Evolutionary conservation across 108 stramenopile species (phyloP).

Genomic region (Skeletonema menzelii): DNA sequence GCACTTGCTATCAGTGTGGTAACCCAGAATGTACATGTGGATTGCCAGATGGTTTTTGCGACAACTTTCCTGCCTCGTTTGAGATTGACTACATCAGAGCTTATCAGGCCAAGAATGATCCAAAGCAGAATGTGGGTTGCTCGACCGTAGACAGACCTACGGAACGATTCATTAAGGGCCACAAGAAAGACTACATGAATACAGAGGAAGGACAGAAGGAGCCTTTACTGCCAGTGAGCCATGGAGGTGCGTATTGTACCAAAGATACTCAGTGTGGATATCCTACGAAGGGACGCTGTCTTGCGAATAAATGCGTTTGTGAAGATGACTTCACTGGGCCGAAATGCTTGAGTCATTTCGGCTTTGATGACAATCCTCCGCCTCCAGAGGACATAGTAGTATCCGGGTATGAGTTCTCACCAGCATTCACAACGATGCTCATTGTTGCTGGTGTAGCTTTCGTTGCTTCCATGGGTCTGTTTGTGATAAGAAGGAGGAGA

Average conservation of each 20-base stretch:
- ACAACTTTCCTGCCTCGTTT: slow-evolving; percentile 87
- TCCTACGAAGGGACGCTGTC: slow-evolving; percentile 49
- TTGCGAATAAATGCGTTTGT: slow-evolving; percentile 57
- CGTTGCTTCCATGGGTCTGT: slow-evolving; percentile 23
- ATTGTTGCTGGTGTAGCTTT: slow-evolving; percentile 30
- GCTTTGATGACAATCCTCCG: slow-evolving; percentile 55
- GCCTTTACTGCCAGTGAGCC: slow-evolving; percentile 59
- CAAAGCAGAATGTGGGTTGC: slow-evolving; percentile 79
- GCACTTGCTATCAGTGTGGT: slow-evolving; percentile 84
- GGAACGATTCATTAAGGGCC: slow-evolving; percentile 81
- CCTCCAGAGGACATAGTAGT: slow-evolving; percentile 18
- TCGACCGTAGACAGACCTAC: slow-evolving; percentile 82
- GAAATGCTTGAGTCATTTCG: slow-evolving; percentile 68
- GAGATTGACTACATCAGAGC: slow-evolving; percentile 90
- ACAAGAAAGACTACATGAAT: slow-evolving; percentile 76
- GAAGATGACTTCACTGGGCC: slow-evolving; percentile 66
- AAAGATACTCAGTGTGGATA: slow-evolving; percentile 57
- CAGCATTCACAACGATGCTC: slow-evolving; percentile 21
- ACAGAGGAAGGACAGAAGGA: slow-evolving; percentile 54
- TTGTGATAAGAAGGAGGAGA: slow-evolving; percentile 25
- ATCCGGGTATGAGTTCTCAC: slow-evolving; percentile 11
- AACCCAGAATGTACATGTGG: slow-evolving; percentile 86
- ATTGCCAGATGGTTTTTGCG: slow-evolving; percentile 84
- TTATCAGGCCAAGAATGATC: slow-evolving; percentile 80
- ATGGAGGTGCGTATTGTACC: slow-evolving; percentile 67